A percentile compares a stretch with the other conserved stretches of the same genome.
Evolutionary conservation across 257 asterid species (phyloP).

Genomic region (Solanum pinnatisectum): DNA sequence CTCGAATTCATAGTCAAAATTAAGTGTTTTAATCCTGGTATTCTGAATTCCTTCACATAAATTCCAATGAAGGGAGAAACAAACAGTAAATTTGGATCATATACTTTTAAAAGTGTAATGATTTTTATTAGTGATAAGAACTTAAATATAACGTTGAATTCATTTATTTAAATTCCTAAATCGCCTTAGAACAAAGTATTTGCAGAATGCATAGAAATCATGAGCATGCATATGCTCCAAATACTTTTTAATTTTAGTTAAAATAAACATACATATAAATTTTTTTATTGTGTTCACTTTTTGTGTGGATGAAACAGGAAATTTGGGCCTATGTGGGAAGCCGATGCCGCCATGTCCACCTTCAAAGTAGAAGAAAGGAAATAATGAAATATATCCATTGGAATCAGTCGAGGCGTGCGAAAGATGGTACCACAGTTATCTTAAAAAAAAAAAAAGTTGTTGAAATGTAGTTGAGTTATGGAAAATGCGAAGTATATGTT

Average conservation of each 20-base stretch:
- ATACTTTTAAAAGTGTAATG: too few relatives aligned
- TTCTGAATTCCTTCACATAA: background rate
- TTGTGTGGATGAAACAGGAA: constrained; percentile 30
- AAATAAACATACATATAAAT: background rate
- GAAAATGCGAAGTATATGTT: background rate
- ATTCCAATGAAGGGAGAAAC: background rate
- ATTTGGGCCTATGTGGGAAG: constrained; percentile 38
- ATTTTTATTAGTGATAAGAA: too few relatives aligned
- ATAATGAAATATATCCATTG: too few relatives aligned
- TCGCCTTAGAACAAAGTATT: background rate
- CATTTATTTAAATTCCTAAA: background rate
- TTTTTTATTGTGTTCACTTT: background rate
- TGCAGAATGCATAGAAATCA: background rate
- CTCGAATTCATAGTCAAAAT: background rate
- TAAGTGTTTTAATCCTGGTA: background rate
- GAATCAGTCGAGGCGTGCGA: too few relatives aligned
- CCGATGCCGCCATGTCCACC: constrained; percentile 46
- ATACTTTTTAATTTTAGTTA: background rate
- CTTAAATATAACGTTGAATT: background rate
- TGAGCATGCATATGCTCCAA: background rate
- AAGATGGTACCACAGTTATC: fast-evolving
- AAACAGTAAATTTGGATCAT: too few relatives aligned
- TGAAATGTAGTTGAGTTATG: background rate
- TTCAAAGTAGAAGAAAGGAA: background rate
- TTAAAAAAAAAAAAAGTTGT: too few relatives aligned